These are phyloP conservation scores for Aspergillus panamensis DNA, from an alignment of 495 filamentous ascomycete species.

Conservation along the genomic window DNA sequence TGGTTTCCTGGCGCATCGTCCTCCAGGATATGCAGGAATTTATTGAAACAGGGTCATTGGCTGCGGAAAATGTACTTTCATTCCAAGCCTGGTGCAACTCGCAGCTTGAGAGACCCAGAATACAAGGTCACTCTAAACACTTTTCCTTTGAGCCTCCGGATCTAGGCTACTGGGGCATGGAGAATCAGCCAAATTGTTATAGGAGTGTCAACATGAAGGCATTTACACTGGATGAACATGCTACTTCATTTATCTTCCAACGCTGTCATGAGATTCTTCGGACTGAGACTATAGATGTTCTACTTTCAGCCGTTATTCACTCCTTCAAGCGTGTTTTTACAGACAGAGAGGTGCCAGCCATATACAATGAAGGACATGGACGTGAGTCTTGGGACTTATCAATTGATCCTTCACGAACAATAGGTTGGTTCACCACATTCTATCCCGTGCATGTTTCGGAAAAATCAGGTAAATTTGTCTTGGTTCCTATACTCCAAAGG, in stretches of 20 bases:
- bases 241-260: constrained; percentile 42
- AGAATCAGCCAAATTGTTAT: constrained; percentile 43
- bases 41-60: constrained; percentile 41
- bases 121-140: too few relatives aligned
- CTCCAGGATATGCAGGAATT: constrained; percentile 64
- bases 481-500: background rate
- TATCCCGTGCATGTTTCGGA: constrained; percentile 38
- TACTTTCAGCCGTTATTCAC: constrained; percentile 48
- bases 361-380: constrained; percentile 57
- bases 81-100: constrained; percentile 62
- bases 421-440: constrained; percentile 63
- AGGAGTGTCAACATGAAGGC: constrained; percentile 43
- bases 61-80: constrained; percentile 46
- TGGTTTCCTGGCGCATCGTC: constrained; percentile 68
- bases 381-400: constrained; percentile 48
- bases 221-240: constrained; percentile 43
- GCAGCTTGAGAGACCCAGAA: constrained; percentile 44
- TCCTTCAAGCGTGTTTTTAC: constrained; percentile 48
- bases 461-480: constrained; percentile 34
- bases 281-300: constrained; percentile 53
- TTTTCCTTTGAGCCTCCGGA: constrained; percentile 36
- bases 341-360: constrained; percentile 52
- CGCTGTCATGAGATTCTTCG: constrained; percentile 44
- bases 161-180: constrained; percentile 53
- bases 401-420: constrained; percentile 53